Percentiles rank a stretch among this genome's conserved stretches.
phyloP scores from a whole-genome alignment of 768 basidiomycete species.

The Lentinula boryana region DNA sequence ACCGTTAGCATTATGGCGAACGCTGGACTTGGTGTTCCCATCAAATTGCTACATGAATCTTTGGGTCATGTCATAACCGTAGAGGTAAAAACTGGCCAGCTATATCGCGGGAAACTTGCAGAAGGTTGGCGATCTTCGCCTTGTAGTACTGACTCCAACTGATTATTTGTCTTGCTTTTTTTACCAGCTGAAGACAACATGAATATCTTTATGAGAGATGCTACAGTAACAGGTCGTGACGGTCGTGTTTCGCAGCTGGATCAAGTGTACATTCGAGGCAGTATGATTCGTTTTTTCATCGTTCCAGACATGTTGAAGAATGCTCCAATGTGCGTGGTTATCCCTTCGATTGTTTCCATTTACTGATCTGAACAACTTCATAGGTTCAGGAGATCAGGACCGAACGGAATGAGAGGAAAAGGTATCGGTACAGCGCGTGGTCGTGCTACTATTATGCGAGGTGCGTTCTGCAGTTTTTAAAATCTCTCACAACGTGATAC shows the following conservation, averaged over 20 bases:
- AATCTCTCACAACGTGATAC: neutral
- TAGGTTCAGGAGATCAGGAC: slow-evolving; percentile 99
- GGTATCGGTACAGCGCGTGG: slow-evolving; percentile 99
- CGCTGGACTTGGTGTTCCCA: slow-evolving; percentile 85
- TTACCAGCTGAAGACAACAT: slow-evolving; percentile 91
- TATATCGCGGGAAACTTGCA: slow-evolving; percentile 94
- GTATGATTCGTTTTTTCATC: slow-evolving; percentile 98
- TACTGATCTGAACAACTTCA: neutral
- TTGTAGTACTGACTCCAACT: slow-evolving; percentile 13
- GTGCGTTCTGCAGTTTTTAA: slow-evolving; percentile 38
- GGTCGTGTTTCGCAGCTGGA: slow-evolving; percentile 98
- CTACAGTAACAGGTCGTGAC: slow-evolving; percentile 96
- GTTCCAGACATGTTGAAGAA: slow-evolving; percentile 99
- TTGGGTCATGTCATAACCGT: slow-evolving; percentile 95
- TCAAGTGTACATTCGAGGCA: slow-evolving; percentile 98
- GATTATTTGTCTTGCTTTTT: slow-evolving; percentile 7
- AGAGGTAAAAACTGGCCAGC: slow-evolving; percentile 96
- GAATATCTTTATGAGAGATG: slow-evolving; percentile 93
- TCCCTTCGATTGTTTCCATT: slow-evolving; percentile 2
- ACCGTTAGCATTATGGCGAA: slow-evolving; percentile 33
- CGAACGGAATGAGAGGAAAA: slow-evolving; percentile 96
- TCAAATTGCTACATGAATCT: slow-evolving; percentile 95
- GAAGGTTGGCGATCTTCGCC: slow-evolving; percentile 56
- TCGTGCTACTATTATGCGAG: slow-evolving; percentile 97
- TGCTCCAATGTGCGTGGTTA: slow-evolving; percentile 83